These are phyloP conservation scores for Emmonsiellopsis sp. DNA, from an alignment of 2,329 filamentous ascomycete species.

Conservation along the genomic window DNA sequence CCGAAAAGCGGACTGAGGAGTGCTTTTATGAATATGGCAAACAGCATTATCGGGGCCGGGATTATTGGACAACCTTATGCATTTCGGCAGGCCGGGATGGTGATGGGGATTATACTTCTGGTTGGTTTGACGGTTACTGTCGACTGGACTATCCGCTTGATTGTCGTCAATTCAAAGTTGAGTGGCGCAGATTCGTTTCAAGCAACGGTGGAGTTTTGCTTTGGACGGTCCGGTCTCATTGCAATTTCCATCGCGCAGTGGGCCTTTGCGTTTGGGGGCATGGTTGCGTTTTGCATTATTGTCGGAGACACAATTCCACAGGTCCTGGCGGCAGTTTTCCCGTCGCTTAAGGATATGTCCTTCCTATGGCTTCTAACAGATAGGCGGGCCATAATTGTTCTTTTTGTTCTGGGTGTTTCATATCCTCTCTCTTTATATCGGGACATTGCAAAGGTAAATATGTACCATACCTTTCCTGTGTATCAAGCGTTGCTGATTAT, in stretches of 20 bases:
- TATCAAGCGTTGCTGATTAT: constrained; percentile 22
- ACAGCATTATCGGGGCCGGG: constrained; percentile 80
- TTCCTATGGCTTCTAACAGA: constrained; percentile 77
- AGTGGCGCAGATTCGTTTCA: constrained; percentile 92
- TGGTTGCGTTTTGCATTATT: constrained; percentile 97
- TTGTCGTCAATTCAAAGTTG: constrained; percentile 95
- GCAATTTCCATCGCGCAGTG: constrained; percentile 90
- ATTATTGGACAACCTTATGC: constrained; percentile 87
- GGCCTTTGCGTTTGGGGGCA: constrained; percentile 97
- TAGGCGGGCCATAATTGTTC: constrained; percentile 72
- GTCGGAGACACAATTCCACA: constrained; percentile 94
- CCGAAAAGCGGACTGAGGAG: constrained; percentile 78
- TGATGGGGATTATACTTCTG: constrained; percentile 70
- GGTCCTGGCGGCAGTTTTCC: constrained; percentile 75
- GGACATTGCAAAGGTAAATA: constrained; percentile 87
- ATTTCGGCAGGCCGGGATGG: constrained; percentile 81
- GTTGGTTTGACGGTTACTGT: constrained; percentile 71
- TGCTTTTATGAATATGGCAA: constrained; percentile 99
- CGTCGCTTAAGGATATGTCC: constrained; percentile 59
- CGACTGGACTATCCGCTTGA: constrained; percentile 96
- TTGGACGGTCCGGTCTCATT: constrained; percentile 76
- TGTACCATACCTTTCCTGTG: not conserved
- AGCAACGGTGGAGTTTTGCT: constrained; percentile 91
- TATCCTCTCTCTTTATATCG: constrained; percentile 89
- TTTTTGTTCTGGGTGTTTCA: constrained; percentile 77